Conservation (phyloP, 768 basidiomycete species). For the Lentinula edodes region DNA sequence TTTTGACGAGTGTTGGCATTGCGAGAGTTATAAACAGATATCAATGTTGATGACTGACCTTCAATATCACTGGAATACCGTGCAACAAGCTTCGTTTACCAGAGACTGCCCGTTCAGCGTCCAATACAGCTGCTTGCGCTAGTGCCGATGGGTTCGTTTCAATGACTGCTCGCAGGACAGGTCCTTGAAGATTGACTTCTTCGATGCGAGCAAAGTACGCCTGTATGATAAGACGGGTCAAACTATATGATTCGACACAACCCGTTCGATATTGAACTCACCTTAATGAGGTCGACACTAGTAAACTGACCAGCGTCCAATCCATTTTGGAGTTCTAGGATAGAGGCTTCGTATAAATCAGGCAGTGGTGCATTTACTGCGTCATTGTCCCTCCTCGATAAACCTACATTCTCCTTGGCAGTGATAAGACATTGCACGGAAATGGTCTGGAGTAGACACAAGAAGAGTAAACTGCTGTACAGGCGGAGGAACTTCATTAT, state of each 20-base stretch:
- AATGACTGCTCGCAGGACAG: constrained; percentile 32
- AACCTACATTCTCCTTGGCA: no score
- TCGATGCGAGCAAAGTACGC: constrained; percentile 37
- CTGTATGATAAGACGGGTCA: constrained; percentile 11
- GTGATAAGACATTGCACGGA: no score
- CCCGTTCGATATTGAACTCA: constrained; percentile 6
- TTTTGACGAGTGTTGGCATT: background rate
- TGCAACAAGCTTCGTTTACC: constrained; percentile 27
- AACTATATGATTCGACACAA: background rate
- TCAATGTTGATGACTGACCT: background rate
- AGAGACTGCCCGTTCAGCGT: constrained; percentile 22
- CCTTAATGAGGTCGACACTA: constrained; percentile 36
- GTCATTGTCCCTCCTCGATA: no score
- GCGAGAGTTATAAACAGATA: background rate
- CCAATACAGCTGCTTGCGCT: constrained; percentile 25
- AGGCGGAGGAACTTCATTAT: no score
- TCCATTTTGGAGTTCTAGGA: constrained; percentile 32
- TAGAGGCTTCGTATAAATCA: constrained; percentile 35
- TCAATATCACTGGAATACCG: constrained; percentile 26
- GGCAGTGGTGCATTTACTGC: constrained; percentile 14
- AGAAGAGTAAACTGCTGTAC: no score
- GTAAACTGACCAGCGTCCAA: constrained; percentile 28
- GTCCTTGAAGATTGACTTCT: constrained; percentile 35
- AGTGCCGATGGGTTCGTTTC: constrained; percentile 34
- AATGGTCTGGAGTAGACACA: no score